Base-by-base conservation (phyloP, 768 basidiomycete genomes). In the Coprinellus aureogranulatus region DNA sequence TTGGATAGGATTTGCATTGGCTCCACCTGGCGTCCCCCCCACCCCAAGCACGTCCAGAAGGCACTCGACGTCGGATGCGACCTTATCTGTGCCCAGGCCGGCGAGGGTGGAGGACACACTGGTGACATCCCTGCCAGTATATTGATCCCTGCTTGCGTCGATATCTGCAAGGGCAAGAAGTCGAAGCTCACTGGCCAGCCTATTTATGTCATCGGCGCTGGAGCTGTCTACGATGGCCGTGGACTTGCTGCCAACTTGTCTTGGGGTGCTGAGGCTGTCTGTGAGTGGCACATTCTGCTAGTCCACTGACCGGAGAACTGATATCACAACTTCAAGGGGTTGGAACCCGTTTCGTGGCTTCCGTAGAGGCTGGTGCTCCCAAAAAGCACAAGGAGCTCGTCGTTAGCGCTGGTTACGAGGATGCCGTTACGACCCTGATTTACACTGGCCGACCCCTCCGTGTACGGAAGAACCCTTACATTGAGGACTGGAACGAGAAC, bases 31-130 rank as follows among this genome's bases (percentile, higher is more conserved):
- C n/a, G n/a, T n/a, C n/a, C n/a, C n/a, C n/a, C n/a, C n/a, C 91
- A 94, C 67, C 93, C 94, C 12, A 96, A 94, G 68, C 91, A 94
- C 69, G 90, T 90, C 46, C 61, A 75, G 47, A 91, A 90, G 69
- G 91, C 91, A 8, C 81, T 96, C 30, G 90, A 81, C 2, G 87
- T 79, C 34, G 95, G 94, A 34, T 89, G 92, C 30, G 94, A 98
- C 66, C 77, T 98, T 59, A 95, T 98, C 68, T 97, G 94, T 65
- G 93, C 93, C 3, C 94, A 96, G 73, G 94, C 89, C 2, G 91
- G 92, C 23, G 94, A 97, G 73, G 94, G 90, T 37, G 92, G 93
- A 53, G 91, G 91, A 14, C 86, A 87, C 77, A 96, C 94, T 0
- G 94, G 94, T 23, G 87, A 90, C 61, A 84, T 87, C 9, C 83